These are phyloP conservation scores for Xylariaceae sp. DNA, from an alignment of 2,329 filamentous ascomycete genomes.

Conservation along the genomic window DNA sequence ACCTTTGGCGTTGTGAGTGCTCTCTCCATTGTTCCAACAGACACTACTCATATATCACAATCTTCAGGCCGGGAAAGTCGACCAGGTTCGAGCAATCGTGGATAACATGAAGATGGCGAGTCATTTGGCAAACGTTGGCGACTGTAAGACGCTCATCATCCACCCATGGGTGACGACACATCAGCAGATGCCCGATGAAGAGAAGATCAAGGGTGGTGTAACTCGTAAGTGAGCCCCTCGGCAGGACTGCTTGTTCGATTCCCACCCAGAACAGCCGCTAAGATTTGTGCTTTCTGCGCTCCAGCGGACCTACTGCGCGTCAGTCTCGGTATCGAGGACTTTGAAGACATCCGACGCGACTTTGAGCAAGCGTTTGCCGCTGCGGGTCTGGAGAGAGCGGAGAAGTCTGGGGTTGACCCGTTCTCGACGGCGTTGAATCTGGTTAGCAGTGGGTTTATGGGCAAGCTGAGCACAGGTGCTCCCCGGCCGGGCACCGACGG, in stretches of 20 bases:
- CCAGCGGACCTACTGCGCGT: conserved; percentile 61
- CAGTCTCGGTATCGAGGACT: conserved; percentile 69
- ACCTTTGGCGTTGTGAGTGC: conserved; percentile 68
- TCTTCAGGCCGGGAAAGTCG: conserved; percentile 32
- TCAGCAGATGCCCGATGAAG: conserved; percentile 65
- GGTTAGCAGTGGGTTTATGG: conserved; percentile 31
- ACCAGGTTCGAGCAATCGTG: conserved; percentile 50
- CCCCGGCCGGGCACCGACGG: conserved; percentile 31
- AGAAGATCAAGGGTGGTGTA: conserved; percentile 63
- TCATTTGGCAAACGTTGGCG: conserved; percentile 71
- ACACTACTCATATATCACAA: conserved; percentile 38
- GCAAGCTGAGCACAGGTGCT: conserved; percentile 30
- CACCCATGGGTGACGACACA: conserved; percentile 74
- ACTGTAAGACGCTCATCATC: conserved; percentile 70
- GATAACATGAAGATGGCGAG: conserved; percentile 72
- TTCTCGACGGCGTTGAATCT: conserved; percentile 30
- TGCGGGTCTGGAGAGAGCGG: conserved; percentile 28
- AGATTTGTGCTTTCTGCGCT: too few species aligned
- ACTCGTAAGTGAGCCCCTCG: conserved; percentile 39
- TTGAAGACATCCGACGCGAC: conserved; percentile 70
- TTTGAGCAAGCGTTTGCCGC: conserved; percentile 65
- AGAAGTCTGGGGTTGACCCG: conserved; percentile 26
- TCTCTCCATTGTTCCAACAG: neutral
- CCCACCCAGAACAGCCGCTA: too few species aligned
- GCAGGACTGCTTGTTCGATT: neutral